Evolutionary conservation across 345 rosid genomes (phyloP), one percentile per base, ranked within the genome.

Genomic region (Ricinus communis): DNA sequence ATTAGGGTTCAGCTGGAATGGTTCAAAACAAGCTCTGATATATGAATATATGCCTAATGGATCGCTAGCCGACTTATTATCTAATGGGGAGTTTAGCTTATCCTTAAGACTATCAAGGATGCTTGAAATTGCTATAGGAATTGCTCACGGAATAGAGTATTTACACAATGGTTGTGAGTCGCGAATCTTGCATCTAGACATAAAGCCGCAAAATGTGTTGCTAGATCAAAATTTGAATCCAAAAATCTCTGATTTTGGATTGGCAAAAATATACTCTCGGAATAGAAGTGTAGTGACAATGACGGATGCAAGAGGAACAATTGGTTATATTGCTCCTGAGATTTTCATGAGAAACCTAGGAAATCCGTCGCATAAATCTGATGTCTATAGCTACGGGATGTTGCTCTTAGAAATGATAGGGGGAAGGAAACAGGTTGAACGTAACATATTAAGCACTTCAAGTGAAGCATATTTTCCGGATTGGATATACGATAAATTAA

Each of bases 371-470:
- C 7, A 12, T 1, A 62, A 62, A 9, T 43, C 50, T 62, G 51
- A 62, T 62, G 66, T 62, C 7, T 62, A 62, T 45, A 62, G 66
- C 45, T 62, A 40, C 14, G 66, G 66, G 2, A 25, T 62, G 8
- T 2, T 62, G 31, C 8, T 62, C 1, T 27, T 62, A 22, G 66
- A 62, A 13, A 62, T 62, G 51, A 16, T 41, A 41, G 28, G 66
- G 4, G 49, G 51, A 5, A 62, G 9, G 33, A 40, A 22, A 43
- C 30, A 16, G 33, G 12, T 56, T 24, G 60, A 56, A 19, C 27
- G 0, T 4, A 18, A 3, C 19, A 6, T 1, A 31, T 6, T 13
- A 22, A 12, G 16, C 15, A 56, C 10, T 12, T 56, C 63, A 27
- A 51, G 24, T 51, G 24, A n/a, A 5, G 19, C 21, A n/a, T n/a